phyloP scores from a whole-genome alignment of 208 protist species.

The Acanthamoeba royreba region DNA sequence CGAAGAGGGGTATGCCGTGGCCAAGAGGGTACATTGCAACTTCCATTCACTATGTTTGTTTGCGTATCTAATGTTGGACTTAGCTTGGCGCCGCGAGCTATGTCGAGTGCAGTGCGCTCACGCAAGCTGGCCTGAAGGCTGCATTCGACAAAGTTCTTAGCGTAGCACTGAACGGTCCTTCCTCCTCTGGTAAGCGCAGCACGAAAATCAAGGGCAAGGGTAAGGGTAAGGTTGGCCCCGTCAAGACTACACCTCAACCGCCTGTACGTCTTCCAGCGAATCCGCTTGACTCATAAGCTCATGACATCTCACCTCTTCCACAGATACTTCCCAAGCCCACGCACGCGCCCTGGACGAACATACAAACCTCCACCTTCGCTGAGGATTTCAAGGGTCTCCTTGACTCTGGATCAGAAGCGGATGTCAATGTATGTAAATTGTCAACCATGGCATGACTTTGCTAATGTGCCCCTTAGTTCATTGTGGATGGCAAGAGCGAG shows the following conservation, averaged over 20 bases:
- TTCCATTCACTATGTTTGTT: no score
- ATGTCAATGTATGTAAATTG: constrained; percentile 35
- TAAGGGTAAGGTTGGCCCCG: neutral
- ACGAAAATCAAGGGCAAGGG: neutral
- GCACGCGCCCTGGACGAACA: constrained; percentile 56
- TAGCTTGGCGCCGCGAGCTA: constrained; percentile 84
- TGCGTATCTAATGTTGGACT: no score
- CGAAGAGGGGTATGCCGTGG: neutral
- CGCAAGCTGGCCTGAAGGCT: constrained; percentile 81
- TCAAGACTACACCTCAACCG: neutral
- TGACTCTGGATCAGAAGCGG: neutral
- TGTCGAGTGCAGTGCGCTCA: constrained; percentile 88
- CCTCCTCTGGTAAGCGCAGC: neutral
- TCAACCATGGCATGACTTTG: neutral
- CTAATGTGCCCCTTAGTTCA: neutral
- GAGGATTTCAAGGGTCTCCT: constrained; percentile 45
- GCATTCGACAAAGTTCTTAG: neutral
- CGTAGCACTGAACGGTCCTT: neutral
- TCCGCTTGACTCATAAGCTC: no score
- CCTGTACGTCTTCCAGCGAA: no score
- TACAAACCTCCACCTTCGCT: constrained; percentile 46
- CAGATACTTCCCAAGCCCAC: neutral
- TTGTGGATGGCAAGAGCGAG: neutral
- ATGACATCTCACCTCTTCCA: no score
- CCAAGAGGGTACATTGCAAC: constrained; percentile 6